phyloP scores from a whole-genome alignment of 129 eudicot species.

The Oenanthe sinensis region DNA sequence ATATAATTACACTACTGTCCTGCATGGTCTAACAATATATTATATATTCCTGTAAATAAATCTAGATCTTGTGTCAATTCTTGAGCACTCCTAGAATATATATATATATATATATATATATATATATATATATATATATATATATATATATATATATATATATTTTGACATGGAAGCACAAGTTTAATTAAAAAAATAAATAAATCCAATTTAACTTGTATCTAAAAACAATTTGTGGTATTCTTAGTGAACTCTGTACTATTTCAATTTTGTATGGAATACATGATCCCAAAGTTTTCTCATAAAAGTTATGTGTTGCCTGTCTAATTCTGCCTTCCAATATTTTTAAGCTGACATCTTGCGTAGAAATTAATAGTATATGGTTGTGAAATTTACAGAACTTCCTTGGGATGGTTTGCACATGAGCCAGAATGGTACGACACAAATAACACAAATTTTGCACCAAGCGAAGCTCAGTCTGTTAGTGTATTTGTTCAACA shows the following conservation, averaged over 20 bases:
- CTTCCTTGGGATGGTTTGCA: constrained; percentile 96
- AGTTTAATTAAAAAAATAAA: background rate
- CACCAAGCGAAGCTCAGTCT: constrained; percentile 87
- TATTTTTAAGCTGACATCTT: background rate
- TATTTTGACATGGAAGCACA: background rate
- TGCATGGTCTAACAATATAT: background rate
- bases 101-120: too few species aligned
- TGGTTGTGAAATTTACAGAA: constrained; percentile 37
- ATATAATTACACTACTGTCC: background rate
- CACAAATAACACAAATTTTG: constrained; percentile 54
- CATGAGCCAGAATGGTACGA: constrained; percentile 91
- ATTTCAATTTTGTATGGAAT: background rate
- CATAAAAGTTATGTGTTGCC: background rate
- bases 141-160: too few species aligned
- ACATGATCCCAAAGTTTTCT: background rate
- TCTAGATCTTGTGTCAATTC: background rate
- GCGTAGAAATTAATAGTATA: background rate
- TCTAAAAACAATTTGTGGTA: background rate
- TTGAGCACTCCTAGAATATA: background rate
- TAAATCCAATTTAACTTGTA: background rate
- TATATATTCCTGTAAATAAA: background rate
- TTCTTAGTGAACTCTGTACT: background rate
- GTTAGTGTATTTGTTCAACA: constrained; percentile 70
- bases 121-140: too few species aligned
- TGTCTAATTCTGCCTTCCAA: background rate